Percentiles rank a stretch among this genome's conserved stretches.
phyloP scores from a whole-genome alignment of 2,329 filamentous ascomycete species.

The Drechslerella coelobrocha region DNA sequence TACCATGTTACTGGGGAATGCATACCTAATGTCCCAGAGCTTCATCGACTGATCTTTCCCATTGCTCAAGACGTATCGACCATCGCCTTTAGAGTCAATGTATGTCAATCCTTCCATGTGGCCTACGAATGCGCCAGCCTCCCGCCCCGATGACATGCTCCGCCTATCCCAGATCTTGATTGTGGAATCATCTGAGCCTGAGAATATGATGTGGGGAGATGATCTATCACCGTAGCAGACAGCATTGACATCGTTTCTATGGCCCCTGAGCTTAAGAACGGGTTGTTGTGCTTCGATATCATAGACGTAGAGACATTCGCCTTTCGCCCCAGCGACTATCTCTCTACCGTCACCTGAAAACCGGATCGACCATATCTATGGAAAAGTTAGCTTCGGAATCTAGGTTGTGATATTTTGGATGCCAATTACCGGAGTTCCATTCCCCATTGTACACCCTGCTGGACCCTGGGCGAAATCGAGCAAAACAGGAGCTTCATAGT shows the following conservation, averaged over 20 bases:
- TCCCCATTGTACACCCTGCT: constrained; percentile 52
- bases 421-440: constrained; percentile 59
- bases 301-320: constrained; percentile 82
- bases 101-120: constrained; percentile 73
- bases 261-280: constrained; percentile 77
- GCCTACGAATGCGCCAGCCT: constrained; percentile 71
- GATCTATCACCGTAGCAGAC: constrained; percentile 88
- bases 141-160: constrained; percentile 83
- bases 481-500: constrained; percentile 56
- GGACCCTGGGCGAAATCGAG: constrained; percentile 54
- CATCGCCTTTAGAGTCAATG: constrained; percentile 73
- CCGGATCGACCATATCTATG: constrained; percentile 81
- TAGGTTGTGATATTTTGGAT: constrained; percentile 53
- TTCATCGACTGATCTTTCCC: constrained; percentile 98
- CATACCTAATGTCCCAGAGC: constrained; percentile 74
- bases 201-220: constrained; percentile 93
- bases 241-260: constrained; percentile 90
- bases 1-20: too few species aligned
- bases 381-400: constrained; percentile 51
- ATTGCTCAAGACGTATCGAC: constrained; percentile 86
- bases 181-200: constrained; percentile 90
- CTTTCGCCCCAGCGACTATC: constrained; percentile 85
- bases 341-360: constrained; percentile 92
- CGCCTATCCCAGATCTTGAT: constrained; percentile 96
- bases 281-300: constrained; percentile 83